A percentile compares a stretch with the other conserved stretches of the same genome.
These are phyloP conservation scores for Stagonosporopsis cucurbitacearum DNA, from an alignment of 2,329 filamentous ascomycete genomes.

Conservation along the genomic window DNA sequence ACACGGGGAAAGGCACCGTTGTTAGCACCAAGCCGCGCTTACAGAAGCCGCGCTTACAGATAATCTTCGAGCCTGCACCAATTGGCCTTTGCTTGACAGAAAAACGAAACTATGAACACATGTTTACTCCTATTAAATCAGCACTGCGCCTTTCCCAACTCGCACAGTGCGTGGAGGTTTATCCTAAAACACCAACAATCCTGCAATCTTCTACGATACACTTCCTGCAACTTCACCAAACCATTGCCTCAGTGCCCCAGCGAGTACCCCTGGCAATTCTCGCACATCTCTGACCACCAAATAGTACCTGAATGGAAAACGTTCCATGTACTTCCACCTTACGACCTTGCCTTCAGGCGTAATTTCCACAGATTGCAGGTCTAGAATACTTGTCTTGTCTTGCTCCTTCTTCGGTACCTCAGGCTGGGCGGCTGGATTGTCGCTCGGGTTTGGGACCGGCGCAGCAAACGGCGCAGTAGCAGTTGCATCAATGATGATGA, in stretches of 20 bases:
- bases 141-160: not conserved
- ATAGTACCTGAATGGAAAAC: constrained; percentile 97
- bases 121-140: not conserved
- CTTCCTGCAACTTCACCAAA: constrained; percentile 74
- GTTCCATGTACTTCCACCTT: constrained; percentile 90
- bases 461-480: constrained; percentile 23
- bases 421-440: constrained; percentile 14
- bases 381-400: constrained; percentile 74
- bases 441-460: constrained; percentile 7
- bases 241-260: constrained; percentile 91
- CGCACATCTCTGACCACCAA: constrained; percentile 90
- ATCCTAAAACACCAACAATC: not conserved
- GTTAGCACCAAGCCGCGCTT: not conserved
- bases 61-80: not conserved
- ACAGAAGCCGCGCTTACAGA: no score
- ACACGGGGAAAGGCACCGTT: not conserved
- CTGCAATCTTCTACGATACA: constrained; percentile 17
- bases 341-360: constrained; percentile 72
- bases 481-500: constrained; percentile 85
- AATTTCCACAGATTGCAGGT: constrained; percentile 87
- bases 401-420: constrained; percentile 50
- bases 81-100: not conserved
- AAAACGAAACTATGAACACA: not conserved
- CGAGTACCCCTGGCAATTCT: constrained; percentile 87
- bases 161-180: not conserved